Base-by-base conservation (phyloP, 768 basidiomycete genomes). In the Pleurotus platypus region DNA sequence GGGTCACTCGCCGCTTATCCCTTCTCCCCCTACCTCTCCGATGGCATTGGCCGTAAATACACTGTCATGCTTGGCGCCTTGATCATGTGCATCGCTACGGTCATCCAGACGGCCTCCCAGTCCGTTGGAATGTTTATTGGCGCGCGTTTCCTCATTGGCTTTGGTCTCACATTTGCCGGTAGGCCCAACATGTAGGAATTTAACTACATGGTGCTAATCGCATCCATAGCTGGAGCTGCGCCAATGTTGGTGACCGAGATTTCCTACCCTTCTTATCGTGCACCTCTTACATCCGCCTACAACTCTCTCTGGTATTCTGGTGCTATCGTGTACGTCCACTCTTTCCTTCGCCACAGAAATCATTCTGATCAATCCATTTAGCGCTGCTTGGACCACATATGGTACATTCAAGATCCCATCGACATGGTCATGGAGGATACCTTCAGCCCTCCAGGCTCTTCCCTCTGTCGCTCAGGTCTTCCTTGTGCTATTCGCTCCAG, bases 281-380 rank as follows among this genome's bases (percentile, higher is more conserved):
- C 86, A 13, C 84, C 85, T 37, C 70, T 94, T 57, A 93, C 89
- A 11, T 85, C 89, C 2, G 71, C 84, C 51, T 91, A 89, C 76
- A 90, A 92, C 76, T 87, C 89, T 26, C 84, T 92, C 59, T 93
- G 92, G 90, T 91, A 90, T 68, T 85, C 87, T 15, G 92, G 92
- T 58, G 78, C 89, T 55, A 90, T 92, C 67, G 66, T 92, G 84
- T 86, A 61, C 45, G 83, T 74, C 40, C 55, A n/a, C 1, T n/a
- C 61, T 18, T 9, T 40, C 15, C 49, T n/a, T 20, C 42, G n/a
- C 24, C 15, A 38, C 6, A 1, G 43, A 46, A 22, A 4, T 22
- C 27, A 56, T 22, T 57, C 46, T n/a, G 16, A 27, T 48, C 1
- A 20, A 47, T 22, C 46, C 49, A 26, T 26, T 27, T 42, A 84